Conservation (phyloP, 768 basidiomycete genomes). For the Udeniomyces megalosporus region DNA sequence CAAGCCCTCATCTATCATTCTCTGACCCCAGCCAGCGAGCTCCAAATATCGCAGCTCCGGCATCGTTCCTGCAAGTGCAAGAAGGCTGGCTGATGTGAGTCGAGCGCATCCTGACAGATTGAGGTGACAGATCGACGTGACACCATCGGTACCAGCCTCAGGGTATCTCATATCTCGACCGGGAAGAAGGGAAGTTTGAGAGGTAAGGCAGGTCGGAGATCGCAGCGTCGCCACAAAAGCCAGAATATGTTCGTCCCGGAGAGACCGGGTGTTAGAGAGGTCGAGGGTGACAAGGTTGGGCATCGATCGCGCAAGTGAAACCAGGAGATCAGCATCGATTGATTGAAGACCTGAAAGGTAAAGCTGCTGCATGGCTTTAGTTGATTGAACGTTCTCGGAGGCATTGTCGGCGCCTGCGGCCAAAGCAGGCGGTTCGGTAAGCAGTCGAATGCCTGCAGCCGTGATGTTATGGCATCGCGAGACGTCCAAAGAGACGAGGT, state of each 20-base stretch:
- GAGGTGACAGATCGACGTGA: not conserved
- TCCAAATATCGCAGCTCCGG: not conserved
- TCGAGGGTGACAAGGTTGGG: not conserved
- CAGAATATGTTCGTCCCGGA: not conserved
- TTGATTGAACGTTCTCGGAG: no score
- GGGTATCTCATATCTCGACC: no score
- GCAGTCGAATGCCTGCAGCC: not conserved
- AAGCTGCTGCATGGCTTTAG: not conserved
- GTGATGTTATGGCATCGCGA: not conserved
- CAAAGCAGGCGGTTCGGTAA: not conserved
- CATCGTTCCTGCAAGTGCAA: not conserved
- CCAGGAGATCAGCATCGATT: not conserved
- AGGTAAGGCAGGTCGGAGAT: not conserved
- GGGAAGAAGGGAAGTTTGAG: no score
- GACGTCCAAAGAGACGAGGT: not conserved
- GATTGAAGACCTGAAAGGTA: not conserved
- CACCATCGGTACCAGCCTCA: no score
- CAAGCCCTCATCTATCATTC: no score
- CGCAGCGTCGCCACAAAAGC: no score
- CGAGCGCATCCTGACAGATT: not conserved
- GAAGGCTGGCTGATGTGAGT: not conserved
- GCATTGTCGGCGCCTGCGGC: no score
- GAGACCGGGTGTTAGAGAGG: not conserved
- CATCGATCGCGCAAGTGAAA: not conserved
- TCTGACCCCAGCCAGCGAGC: not conserved